Evolutionary conservation across 2,329 filamentous ascomycete genomes (phyloP), one percentile per base, ranked within the genome.

Genomic region (Phaeosphaeriaceae sp.): DNA sequence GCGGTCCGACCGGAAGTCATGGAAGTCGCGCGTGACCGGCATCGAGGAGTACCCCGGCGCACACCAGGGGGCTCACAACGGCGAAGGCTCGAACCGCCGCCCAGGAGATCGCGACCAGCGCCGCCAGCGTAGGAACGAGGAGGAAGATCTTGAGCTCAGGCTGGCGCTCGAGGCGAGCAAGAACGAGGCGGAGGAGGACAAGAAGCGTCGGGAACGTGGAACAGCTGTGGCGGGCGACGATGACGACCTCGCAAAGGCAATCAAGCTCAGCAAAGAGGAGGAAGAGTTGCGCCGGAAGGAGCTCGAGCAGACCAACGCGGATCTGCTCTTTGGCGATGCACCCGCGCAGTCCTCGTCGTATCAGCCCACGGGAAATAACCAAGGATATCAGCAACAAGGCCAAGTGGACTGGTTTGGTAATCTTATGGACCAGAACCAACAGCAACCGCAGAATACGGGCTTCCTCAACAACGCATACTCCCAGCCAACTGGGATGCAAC

Each of bases 351-450:
- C 83, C 3, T 80, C 87, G 53, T 90, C 92, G 69, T 86, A 91
- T 36, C 92, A 93, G 79, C 88, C 87, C 42, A 98, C 93, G 15
- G 94, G 93, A 36, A 93, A 92, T 82, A 98, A 97, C 78, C 93
- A 97, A 80, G 94, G 94, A 48, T 99, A 99, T 73, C 93, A 98
- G 81, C 95, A 99, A 80, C 94, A 97, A 75, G 91, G 91, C 56
- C 92, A 92, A 13, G 95, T 99, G 19, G 95, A 99, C 79, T 98
- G 96, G 88, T 95, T 96, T 70, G 95, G 94, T 58, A 99, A 99
- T 77, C 92, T 93, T 13, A 90, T 98, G 71, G 91, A 94, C 57
- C 89, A 88, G 70, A 87, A 81, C 44, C 78, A 77, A 68, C 76
- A 81, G 50, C 80, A 82, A 64, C 81, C 89, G 66, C 89, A 93